Evolutionary conservation across 768 basidiomycete genomes (phyloP).

Genomic region (Termitomyces sp.): DNA sequence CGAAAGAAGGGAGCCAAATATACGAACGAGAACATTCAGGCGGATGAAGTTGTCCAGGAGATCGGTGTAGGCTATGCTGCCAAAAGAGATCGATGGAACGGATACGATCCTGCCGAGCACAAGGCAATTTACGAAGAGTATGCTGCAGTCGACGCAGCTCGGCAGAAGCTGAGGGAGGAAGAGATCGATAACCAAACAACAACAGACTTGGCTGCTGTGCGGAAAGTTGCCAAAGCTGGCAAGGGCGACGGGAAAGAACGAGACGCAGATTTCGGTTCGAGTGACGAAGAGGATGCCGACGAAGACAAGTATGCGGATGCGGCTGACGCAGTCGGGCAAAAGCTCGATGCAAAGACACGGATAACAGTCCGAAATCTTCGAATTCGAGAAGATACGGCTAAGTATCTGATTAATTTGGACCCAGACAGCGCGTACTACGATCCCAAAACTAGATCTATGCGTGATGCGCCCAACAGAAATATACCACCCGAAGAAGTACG

Average conservation of each 20-base stretch:
- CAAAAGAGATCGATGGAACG: conserved; percentile 98
- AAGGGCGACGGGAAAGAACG: conserved; percentile 62
- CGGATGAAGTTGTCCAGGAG: conserved; percentile 88
- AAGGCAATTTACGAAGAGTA: conserved; percentile 90
- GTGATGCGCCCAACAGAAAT: conserved; percentile 83
- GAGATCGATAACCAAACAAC: conserved; percentile 97
- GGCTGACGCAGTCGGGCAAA: conserved; percentile 96
- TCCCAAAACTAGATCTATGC: conserved; percentile 99
- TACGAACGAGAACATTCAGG: conserved; percentile 82
- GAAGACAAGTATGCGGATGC: conserved; percentile 98
- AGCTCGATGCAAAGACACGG: conserved; percentile 95
- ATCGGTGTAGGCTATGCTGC: conserved; percentile 78
- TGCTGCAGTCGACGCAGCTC: conserved; percentile 83
- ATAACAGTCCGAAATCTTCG: conserved; percentile 97
- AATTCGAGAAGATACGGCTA: conserved; percentile 98
- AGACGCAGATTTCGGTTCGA: conserved; percentile 94
- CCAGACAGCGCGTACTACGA: conserved; percentile 97
- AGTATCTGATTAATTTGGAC: conserved; percentile 96
- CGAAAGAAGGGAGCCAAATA: conserved; percentile 94
- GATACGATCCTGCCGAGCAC: conserved; percentile 89
- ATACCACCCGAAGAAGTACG: conserved; percentile 84
- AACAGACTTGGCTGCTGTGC: conserved; percentile 83
- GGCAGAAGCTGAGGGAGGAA: conserved; percentile 89
- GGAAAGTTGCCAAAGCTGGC: conserved; percentile 92
- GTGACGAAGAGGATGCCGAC: conserved; percentile 92